Percentiles rank a stretch among this genome's conserved stretches.
These are phyloP conservation scores for Colletotrichum sp. DNA, from an alignment of 2,329 filamentous ascomycete genomes.

Conservation along the genomic window DNA sequence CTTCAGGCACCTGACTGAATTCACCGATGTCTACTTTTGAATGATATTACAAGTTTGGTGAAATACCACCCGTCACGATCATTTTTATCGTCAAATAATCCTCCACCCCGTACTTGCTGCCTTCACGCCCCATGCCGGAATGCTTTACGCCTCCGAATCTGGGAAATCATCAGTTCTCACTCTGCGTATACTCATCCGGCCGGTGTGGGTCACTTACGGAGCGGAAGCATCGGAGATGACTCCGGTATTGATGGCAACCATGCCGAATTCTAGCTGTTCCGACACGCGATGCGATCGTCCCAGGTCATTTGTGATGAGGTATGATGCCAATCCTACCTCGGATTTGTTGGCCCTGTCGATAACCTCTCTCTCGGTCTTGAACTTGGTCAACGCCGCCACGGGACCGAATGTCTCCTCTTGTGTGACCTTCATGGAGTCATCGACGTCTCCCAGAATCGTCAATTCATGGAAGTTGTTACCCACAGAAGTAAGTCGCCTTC, in stretches of 20 bases:
- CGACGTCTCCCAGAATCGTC: constrained; percentile 74
- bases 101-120: constrained; percentile 35
- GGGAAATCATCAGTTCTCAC: neutral
- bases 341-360: constrained; percentile 69
- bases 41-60: neutral
- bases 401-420: constrained; percentile 80
- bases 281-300: constrained; percentile 45
- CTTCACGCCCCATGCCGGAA: constrained; percentile 19
- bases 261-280: constrained; percentile 64
- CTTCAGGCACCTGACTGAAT: neutral
- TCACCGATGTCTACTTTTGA: neutral
- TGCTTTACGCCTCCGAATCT: constrained; percentile 25
- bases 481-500: constrained; percentile 65
- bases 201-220: constrained; percentile 30
- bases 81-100: constrained; percentile 64
- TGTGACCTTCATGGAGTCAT: constrained; percentile 68
- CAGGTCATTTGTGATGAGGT: constrained; percentile 67
- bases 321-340: constrained; percentile 76
- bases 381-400: constrained; percentile 72
- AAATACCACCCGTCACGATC: constrained; percentile 45
- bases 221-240: constrained; percentile 26
- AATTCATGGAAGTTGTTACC: constrained; percentile 75
- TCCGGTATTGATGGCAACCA: constrained; percentile 70
- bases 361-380: constrained; percentile 74
- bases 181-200: neutral